Percentiles rank a stretch among this genome's conserved stretches.
Conservation (phyloP, 2,329 filamentous ascomycete genomes). For the Pseudopithomyces chartarum region DNA sequence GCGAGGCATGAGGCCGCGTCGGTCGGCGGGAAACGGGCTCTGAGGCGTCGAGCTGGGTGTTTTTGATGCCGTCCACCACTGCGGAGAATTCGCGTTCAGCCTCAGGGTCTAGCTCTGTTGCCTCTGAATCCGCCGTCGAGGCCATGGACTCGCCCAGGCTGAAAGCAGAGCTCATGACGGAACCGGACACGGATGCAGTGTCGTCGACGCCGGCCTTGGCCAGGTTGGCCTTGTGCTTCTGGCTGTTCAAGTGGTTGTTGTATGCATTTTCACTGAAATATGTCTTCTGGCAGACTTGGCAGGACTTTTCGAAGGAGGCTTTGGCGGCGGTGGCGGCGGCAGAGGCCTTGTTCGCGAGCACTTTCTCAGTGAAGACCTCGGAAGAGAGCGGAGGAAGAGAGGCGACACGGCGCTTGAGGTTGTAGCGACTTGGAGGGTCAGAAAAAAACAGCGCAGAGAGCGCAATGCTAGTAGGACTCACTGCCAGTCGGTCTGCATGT, state of each 20-base stretch:
- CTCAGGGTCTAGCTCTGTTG: conserved; percentile 64
- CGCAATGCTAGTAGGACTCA: conserved; percentile 57
- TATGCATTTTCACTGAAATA: conserved; percentile 98
- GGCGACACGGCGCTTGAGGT: conserved; percentile 91
- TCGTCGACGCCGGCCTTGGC: conserved; percentile 60
- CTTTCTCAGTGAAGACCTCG: conserved; percentile 94
- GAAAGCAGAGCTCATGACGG: conserved; percentile 88
- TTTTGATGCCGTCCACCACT: conserved; percentile 78
- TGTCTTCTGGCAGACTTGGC: conserved; percentile 82
- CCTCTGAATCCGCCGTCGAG: conserved; percentile 63
- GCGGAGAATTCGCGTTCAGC: conserved; percentile 76
- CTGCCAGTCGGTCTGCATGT: conserved; percentile 99
- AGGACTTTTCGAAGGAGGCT: conserved; percentile 67
- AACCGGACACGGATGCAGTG: conserved; percentile 65
- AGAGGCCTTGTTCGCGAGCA: conserved; percentile 84
- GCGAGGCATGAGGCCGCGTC: conserved; percentile 48
- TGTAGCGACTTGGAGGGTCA: conserved; percentile 73
- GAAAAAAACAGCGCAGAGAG: not conserved
- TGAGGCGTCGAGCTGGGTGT: conserved; percentile 59
- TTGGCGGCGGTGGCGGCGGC: conserved; percentile 53
- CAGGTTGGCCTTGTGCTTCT: conserved; percentile 80
- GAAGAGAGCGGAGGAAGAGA: conserved; percentile 88
- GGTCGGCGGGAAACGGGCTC: conserved; percentile 50
- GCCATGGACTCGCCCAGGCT: conserved; percentile 81
- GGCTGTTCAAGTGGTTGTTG: conserved; percentile 87